Percentiles rank a stretch among this genome's conserved stretches.
These are phyloP conservation scores for Uronychia binucleata DNA, from an alignment of 73 alveolate genomes.

Conservation along the genomic window DNA sequence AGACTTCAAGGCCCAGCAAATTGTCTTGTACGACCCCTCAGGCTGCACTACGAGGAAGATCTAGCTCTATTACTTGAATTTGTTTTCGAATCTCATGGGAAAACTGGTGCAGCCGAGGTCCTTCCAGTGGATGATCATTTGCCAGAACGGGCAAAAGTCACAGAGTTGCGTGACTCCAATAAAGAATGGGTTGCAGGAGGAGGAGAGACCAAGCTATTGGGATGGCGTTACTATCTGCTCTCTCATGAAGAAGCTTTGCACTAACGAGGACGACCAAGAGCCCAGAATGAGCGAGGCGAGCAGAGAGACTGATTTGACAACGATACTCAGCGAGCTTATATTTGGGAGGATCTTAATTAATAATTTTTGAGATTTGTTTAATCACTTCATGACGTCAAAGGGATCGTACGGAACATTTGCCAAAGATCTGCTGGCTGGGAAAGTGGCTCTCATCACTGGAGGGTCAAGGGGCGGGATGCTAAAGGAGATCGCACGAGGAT, in stretches of 20 bases:
- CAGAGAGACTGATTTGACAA: too few species aligned
- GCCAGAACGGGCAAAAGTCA: too few species aligned
- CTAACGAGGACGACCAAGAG: not conserved
- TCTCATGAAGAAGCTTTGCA: not conserved
- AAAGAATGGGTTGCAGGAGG: not conserved
- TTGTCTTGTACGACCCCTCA: not conserved
- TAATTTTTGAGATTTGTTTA: too few species aligned
- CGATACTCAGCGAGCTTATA: too few species aligned
- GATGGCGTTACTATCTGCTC: not conserved
- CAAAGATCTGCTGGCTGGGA: slow-evolving; percentile 67
- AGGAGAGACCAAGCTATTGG: not conserved
- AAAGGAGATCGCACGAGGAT: slow-evolving; percentile 74
- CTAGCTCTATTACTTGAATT: too few species aligned
- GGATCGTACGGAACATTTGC: too few species aligned
- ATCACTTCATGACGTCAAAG: too few species aligned
- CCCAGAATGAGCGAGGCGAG: not conserved
- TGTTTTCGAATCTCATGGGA: not conserved
- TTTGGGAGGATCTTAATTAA: too few species aligned
- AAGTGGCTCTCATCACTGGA: slow-evolving; percentile 85
- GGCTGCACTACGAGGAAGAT: not conserved
- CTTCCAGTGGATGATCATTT: not conserved
- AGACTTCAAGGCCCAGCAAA: not conserved
- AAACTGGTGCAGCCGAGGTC: not conserved
- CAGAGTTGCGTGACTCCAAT: too few species aligned
- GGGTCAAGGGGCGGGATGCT: slow-evolving; percentile 94